phyloP scores from a whole-genome alignment of 257 asterid genomes.

The Solanum megistacrolobum region DNA sequence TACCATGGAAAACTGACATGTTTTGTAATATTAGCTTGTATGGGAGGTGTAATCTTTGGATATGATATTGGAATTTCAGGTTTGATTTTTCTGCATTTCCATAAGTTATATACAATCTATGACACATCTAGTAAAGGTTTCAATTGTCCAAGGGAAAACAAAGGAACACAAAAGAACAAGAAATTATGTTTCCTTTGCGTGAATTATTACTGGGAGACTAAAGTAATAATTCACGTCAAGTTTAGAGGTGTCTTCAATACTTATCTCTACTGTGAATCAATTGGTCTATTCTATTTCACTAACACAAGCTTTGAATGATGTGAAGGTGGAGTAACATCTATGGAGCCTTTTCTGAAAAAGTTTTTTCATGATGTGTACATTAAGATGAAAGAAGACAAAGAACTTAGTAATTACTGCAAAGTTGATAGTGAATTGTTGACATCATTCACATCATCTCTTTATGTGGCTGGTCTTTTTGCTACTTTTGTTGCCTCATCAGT shows the following conservation, averaged over 20 bases:
- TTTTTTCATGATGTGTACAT: constrained; percentile 53
- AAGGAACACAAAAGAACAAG: no score
- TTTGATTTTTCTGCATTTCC: neutral
- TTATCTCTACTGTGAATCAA: neutral
- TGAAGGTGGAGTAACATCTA: constrained; percentile 83
- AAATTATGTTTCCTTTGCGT: neutral
- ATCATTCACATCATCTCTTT: constrained; percentile 44
- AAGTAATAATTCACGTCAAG: no score
- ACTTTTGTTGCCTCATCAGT: constrained; percentile 49
- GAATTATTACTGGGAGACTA: no score
- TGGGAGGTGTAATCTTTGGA: constrained; percentile 79
- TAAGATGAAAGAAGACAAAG: constrained; percentile 26
- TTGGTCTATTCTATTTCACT: neutral
- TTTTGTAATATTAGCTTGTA: constrained; percentile 55
- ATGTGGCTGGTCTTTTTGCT: constrained; percentile 63
- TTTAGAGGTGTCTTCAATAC: no score
- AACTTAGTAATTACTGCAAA: constrained; percentile 70
- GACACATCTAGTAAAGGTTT: neutral
- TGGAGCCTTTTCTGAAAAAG: constrained; percentile 57
- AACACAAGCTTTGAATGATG: neutral
- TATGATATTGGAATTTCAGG: constrained; percentile 91
- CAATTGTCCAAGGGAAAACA: neutral
- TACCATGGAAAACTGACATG: constrained; percentile 55
- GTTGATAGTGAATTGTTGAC: constrained; percentile 58
- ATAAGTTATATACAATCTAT: neutral